Base-by-base conservation (phyloP, 176 grass and related monocot species). In the Tillandsia fasciculata region DNA sequence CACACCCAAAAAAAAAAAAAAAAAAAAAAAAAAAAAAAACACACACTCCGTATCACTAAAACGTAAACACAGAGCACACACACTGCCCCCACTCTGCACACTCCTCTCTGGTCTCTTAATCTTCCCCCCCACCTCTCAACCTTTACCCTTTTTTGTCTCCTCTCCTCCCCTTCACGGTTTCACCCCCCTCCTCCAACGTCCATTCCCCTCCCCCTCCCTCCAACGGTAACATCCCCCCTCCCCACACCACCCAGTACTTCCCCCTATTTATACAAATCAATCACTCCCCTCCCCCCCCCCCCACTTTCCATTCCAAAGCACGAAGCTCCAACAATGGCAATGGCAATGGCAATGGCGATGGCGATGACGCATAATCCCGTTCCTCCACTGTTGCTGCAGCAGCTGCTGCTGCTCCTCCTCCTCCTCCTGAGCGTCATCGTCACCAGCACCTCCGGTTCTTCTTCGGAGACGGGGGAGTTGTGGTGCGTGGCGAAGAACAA, bases 401-500 rank as follows among this genome's bases (percentile, higher is more conserved):
- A 15, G 56, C 1, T 26, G 14, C 68, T 68, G 29, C 12, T 22
- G 17, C 11, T 73, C 61, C 11, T 68, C 52, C 20, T 49, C 66
- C 9, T 77, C 23, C 59, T 65, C 29, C n/a, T 72, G 59, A 20
- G 63, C 18, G 14, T 52, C 15, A 12, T 6, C 18, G n/a, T n/a
- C 11, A 48, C 72, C 23, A 59, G 8, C 3, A 7, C 33, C 33
- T 4, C 33, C 4, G 64, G 9, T 6, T 27, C n/a, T 17, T 51
- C 49, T 28, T 27, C 69, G 26, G 56, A 51, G 6, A 49, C 48
- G 24, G 79, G 70, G 26, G 76, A 88, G 82, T 70, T 85, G 53
- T 91, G 89, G 89, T 88, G 89, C 79, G 89, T 87, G 56, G 89
- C 89, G 10, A 91, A 91, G 82, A 91, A 88, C 82, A 85, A 88